Conservation (phyloP, 192 early-diverging fungal species). For the Backusella macrospora region DNA sequence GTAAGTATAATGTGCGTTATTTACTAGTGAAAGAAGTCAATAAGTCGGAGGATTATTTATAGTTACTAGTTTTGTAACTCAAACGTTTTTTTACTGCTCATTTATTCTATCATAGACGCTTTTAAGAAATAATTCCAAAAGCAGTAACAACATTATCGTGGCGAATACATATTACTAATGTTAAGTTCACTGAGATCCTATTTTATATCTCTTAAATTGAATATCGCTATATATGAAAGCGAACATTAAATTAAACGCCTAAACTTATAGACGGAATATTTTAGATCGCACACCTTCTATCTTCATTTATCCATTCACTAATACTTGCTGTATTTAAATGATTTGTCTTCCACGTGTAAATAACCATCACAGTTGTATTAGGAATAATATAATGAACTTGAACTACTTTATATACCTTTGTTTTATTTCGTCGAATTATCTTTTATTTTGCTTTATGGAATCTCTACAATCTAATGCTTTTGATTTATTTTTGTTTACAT, state of each 20-base stretch:
- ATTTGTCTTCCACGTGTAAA: not conserved
- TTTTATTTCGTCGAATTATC: not conserved
- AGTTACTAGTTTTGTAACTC: not conserved
- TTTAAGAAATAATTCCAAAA: not conserved
- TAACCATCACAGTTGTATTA: not conserved
- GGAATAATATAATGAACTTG: not conserved
- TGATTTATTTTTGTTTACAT: not conserved
- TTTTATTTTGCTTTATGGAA: not conserved
- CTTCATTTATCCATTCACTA: conserved; percentile 7
- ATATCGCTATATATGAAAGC: not conserved
- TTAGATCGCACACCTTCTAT: not conserved
- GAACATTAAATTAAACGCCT: not conserved
- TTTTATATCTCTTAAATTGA: not conserved
- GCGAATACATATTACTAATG: not conserved
- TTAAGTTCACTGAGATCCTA: not conserved
- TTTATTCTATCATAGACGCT: not conserved
- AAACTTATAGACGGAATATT: not conserved
- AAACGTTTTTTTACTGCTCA: not conserved
- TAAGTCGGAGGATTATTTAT: not conserved
- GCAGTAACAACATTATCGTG: not conserved
- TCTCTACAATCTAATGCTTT: not conserved
- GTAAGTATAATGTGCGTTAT: not conserved
- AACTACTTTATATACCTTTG: not conserved
- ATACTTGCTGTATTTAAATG: not conserved
- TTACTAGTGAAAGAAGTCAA: not conserved